A percentile compares a stretch with the other conserved stretches of the same genome.
phyloP scores from a whole-genome alignment of 371 early-diverging fungal genomes.

The Rhizopus arrhizus region DNA sequence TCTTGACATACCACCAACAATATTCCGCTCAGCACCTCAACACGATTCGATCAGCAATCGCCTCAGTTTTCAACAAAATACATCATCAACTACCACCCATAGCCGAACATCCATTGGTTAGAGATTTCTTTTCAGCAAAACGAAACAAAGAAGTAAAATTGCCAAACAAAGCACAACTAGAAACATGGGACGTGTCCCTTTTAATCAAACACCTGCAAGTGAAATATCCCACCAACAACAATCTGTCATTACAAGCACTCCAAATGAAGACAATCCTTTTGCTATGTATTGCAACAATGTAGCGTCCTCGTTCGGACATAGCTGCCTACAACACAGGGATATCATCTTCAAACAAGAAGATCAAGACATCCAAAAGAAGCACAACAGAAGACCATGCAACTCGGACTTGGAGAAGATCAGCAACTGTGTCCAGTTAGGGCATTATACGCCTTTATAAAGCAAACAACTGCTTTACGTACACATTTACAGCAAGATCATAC shows the following conservation, averaged over 20 bases:
- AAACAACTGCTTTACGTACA: background rate
- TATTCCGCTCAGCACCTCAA: slow-evolving; percentile 4
- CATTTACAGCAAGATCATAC: slow-evolving; percentile 14
- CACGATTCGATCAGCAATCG: slow-evolving; percentile 8
- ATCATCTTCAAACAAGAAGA: background rate
- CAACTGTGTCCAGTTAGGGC: slow-evolving; percentile 5
- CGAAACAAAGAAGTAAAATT: background rate
- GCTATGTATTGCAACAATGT: slow-evolving; percentile 16
- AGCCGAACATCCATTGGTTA: background rate
- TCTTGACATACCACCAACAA: background rate
- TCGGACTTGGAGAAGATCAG: background rate
- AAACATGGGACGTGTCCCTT: slow-evolving; percentile 1
- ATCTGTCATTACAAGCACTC: background rate
- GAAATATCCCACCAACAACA: background rate
- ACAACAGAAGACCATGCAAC: background rate
- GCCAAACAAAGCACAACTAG: background rate
- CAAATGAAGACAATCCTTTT: slow-evolving; percentile 15
- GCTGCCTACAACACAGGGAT: slow-evolving; percentile 10
- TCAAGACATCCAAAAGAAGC: slow-evolving; percentile 14
- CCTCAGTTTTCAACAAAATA: slow-evolving; percentile 2
- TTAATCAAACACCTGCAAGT: background rate
- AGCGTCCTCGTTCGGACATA: slow-evolving; percentile 12
- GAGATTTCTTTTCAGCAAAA: slow-evolving; percentile 13
- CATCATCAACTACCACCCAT: background rate
- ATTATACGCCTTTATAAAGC: background rate